These are phyloP conservation scores for Pachysolen tannophilus DNA, from an alignment of 805 yeast genomes.

Conservation along the genomic window DNA sequence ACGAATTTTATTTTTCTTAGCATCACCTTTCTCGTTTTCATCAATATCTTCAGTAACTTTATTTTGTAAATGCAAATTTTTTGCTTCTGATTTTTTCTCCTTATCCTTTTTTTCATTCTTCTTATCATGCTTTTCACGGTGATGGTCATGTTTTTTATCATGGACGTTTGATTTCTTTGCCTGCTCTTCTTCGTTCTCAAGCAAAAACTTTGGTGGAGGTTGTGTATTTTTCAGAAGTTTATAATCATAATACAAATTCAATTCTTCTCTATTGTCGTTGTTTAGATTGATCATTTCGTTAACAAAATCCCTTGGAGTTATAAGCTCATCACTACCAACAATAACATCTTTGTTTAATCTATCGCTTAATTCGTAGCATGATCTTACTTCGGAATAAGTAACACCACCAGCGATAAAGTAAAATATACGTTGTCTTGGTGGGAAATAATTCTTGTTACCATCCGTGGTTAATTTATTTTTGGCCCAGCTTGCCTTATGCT, in stretches of 20 bases:
- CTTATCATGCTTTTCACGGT: no score
- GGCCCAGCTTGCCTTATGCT: conserved; percentile 76
- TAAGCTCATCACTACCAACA: conserved; percentile 71
- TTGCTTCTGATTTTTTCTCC: no score
- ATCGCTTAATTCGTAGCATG: conserved; percentile 61
- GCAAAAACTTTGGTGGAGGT: no score
- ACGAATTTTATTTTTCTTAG: no score
- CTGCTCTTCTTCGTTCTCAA: no score
- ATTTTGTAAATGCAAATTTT: no score
- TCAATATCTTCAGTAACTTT: no score
- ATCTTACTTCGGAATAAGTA: conserved; percentile 73
- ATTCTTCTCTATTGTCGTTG: conserved; percentile 27
- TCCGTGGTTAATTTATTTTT: conserved; percentile 22
- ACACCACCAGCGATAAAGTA: conserved; percentile 86
- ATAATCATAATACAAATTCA: conserved; percentile 36
- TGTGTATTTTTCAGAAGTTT: no score
- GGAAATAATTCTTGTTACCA: conserved; percentile 8
- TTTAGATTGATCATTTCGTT: conserved; percentile 29
- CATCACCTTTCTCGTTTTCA: no score
- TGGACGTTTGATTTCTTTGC: no score
- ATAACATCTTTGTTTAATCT: conserved; percentile 63
- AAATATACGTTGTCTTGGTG: conserved; percentile 58
- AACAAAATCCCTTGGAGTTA: conserved; percentile 41
- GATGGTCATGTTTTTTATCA: no score
- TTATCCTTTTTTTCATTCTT: no score